Evolutionary conservation across 2,329 filamentous ascomycete species (phyloP), one percentile per base, ranked within the genome.

Genomic region (Penicillium sp.): DNA sequence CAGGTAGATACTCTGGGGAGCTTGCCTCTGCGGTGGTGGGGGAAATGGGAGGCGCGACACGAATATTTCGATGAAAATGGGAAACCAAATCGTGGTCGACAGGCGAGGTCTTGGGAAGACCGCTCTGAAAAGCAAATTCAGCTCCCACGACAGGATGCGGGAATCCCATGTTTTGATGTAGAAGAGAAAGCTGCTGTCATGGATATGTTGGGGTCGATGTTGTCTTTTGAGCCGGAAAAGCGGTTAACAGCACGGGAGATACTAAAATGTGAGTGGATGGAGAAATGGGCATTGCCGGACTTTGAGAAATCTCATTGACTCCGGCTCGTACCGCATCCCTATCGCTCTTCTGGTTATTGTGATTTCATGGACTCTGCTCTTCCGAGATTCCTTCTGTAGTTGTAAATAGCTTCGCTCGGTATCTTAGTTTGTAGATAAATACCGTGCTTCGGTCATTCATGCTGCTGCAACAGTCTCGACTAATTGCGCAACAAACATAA

Each of bases 1-100:
- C 60, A 65, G 42, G 55, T 69, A 44, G 63, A 69, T 47, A 54
- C 52, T 25, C 54, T 60, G 25, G 58, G 67, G n/a, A 45, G 50
- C 16, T 60, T 65, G 56, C 60, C 58, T 22, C 57, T 35, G 25
- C 51, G 57, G 16, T 56, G 54, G 48, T 58, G 59, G 48, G 50
- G 59, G 18, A 57, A 46, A 25, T 66, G 53, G 59, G 43, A 44
- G 20, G 51, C 44, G 16, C 45, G 51, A 20, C 36, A 50, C n/a
- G 7, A 50, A 27, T 45, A 51, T 33, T 55, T 49, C 25, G 30
- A 38, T 24, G 36, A 51, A 41, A 38, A 27, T 20, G 58, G 53
- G 7, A 41, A 42, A n/a, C 50, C 41, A 24, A 51, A 41, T 20
- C 27, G 41, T 39, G 36, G 27, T 30, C 40, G 43, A 30, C 44